A percentile compares a stretch with the other conserved stretches of the same genome.
phyloP scores from a whole-genome alignment of 2,329 filamentous ascomycete species.

The Fusarium euwallaceae region DNA sequence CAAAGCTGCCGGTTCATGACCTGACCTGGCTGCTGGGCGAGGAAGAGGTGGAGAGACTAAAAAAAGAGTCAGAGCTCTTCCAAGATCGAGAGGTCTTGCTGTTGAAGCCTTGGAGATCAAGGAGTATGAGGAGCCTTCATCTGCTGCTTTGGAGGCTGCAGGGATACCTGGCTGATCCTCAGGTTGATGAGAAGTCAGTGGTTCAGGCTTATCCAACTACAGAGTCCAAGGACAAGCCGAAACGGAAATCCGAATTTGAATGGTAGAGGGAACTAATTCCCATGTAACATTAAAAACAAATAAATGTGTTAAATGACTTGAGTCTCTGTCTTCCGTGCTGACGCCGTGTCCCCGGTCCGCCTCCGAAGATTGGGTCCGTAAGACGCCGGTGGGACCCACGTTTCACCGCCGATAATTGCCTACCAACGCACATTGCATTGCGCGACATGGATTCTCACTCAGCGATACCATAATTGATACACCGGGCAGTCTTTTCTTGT shows the following conservation, averaged over 20 bases:
- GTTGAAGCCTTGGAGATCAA: slow-evolving; percentile 54
- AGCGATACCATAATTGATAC: not conserved
- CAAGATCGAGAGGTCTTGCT: slow-evolving; percentile 57
- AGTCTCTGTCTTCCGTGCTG: not conserved
- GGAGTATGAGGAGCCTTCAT: slow-evolving; percentile 60
- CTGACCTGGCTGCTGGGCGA: slow-evolving; percentile 64
- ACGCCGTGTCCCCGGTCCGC: slow-evolving; percentile 1
- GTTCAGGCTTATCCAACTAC: not conserved
- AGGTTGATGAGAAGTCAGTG: not conserved
- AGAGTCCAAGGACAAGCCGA: not conserved
- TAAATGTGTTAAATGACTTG: not conserved
- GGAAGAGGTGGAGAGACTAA: slow-evolving; percentile 58
- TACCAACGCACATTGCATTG: not conserved
- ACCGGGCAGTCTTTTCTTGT: not conserved
- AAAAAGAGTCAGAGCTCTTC: slow-evolving; percentile 50
- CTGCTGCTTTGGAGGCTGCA: slow-evolving; percentile 70
- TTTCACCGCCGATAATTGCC: slow-evolving; percentile 22
- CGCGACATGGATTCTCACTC: not conserved
- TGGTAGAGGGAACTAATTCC: slow-evolving; percentile 10
- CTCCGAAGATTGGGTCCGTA: slow-evolving; percentile 21
- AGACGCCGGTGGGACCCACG: slow-evolving; percentile 14
- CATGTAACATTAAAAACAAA: not conserved
- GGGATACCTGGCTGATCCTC: slow-evolving; percentile 59
- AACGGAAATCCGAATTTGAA: not conserved
- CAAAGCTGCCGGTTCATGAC: slow-evolving; percentile 66